Percentiles rank a stretch among this genome's conserved stretches.
These are phyloP conservation scores for Auriculariales sp. DNA, from an alignment of 768 basidiomycete genomes.

Conservation along the genomic window DNA sequence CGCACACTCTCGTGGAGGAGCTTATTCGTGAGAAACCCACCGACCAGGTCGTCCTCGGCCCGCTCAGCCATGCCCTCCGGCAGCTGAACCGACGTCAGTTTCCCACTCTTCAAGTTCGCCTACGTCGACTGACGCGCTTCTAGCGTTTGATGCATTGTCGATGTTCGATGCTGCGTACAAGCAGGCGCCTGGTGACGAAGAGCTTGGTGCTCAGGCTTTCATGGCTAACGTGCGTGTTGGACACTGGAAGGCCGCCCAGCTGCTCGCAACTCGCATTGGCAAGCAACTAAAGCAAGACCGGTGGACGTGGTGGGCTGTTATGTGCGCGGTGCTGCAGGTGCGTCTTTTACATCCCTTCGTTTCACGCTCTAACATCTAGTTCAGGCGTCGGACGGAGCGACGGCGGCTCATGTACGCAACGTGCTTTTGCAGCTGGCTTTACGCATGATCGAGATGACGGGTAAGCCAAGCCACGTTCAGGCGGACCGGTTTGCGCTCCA, in stretches of 20 bases:
- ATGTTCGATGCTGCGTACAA: constrained; percentile 85
- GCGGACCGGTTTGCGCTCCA: constrained; percentile 72
- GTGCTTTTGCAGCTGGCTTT: constrained; percentile 68
- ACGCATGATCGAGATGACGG: constrained; percentile 48
- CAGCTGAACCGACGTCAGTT: constrained; percentile 53
- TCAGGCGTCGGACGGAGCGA: constrained; percentile 60
- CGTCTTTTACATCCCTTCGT: constrained; percentile 4
- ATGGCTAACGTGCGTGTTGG: constrained; percentile 68
- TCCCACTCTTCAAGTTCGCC: constrained; percentile 14
- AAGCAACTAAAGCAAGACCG: constrained; percentile 74
- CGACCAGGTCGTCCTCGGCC: constrained; percentile 57
- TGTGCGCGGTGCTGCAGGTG: constrained; percentile 70
- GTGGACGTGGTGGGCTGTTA: constrained; percentile 73
- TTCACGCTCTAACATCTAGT: not conserved
- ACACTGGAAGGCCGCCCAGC: constrained; percentile 79
- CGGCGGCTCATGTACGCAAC: constrained; percentile 43
- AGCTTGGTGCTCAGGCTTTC: constrained; percentile 71
- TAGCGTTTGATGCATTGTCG: constrained; percentile 42
- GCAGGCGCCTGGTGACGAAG: constrained; percentile 66
- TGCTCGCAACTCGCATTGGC: constrained; percentile 67
- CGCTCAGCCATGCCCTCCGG: constrained; percentile 74
- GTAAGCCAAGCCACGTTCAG: constrained; percentile 44
- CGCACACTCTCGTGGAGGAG: constrained; percentile 64
- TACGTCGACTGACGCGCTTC: not conserved
- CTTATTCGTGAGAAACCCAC: constrained; percentile 59